Evolutionary conservation across 1,284 basidiomycete species (phyloP).

Genomic region (Pseudozyma pruni): DNA sequence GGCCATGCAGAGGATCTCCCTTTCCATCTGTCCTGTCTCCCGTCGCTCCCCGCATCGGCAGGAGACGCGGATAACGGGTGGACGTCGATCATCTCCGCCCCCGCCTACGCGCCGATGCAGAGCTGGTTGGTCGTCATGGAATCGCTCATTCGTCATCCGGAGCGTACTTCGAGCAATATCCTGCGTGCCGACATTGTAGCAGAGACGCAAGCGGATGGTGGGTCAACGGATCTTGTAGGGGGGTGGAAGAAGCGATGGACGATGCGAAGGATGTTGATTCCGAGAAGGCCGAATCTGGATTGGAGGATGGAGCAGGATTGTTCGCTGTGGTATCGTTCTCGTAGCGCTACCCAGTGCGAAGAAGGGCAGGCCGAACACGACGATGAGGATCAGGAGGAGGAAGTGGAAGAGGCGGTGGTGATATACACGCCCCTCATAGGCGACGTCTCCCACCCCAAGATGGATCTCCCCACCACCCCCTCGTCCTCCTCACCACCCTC

Average conservation of each 20-base stretch:
- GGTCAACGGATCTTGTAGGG: background rate
- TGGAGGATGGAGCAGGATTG: constrained; percentile 52
- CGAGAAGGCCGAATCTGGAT: constrained; percentile 43
- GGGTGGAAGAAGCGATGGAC: constrained; percentile 37
- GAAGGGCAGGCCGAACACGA: background rate
- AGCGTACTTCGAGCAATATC: constrained; percentile 61
- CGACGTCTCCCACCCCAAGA: constrained; percentile 15
- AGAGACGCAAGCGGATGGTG: constrained; percentile 3
- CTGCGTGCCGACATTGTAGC: constrained; percentile 57
- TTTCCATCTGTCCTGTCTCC: constrained; percentile 8
- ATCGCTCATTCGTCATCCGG: constrained; percentile 58
- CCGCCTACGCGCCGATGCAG: constrained; percentile 39
- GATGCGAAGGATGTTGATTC: constrained; percentile 30
- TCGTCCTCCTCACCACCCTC: too few species aligned
- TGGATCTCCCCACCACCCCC: constrained; percentile 8
- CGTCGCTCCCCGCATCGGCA: background rate
- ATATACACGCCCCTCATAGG: constrained; percentile 43
- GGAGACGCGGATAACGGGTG: constrained; percentile 1
- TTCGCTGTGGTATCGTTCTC: constrained; percentile 19
- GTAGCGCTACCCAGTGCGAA: background rate
- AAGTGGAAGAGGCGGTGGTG: constrained; percentile 32
- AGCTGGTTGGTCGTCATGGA: constrained; percentile 55
- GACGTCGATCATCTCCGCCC: constrained; percentile 37
- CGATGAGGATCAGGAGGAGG: constrained; percentile 6
- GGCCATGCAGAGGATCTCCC: background rate